These are phyloP conservation scores for Dionaea muscipula DNA, from an alignment of 179 eudicot genomes.

Conservation along the genomic window DNA sequence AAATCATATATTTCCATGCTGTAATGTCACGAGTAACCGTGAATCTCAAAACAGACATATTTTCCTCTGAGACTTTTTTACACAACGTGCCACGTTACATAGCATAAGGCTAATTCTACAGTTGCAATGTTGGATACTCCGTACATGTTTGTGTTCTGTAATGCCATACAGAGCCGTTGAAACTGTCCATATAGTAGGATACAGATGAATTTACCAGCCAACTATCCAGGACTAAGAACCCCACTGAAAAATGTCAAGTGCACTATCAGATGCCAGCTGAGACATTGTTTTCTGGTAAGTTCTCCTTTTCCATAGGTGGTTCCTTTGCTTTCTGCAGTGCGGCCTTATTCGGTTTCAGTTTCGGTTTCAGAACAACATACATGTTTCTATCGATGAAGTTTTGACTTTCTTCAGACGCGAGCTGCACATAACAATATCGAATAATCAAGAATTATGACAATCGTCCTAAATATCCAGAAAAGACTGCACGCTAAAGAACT, in stretches of 20 bases:
- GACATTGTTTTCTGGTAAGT: conserved; percentile 27
- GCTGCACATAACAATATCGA: conserved; percentile 26
- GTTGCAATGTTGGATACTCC: conserved; percentile 1
- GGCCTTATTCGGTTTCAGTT: conserved; percentile 42
- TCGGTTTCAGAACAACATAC: conserved; percentile 52
- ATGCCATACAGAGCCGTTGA: conserved; percentile 21
- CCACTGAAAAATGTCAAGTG: background rate
- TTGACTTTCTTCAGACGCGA: conserved; percentile 64
- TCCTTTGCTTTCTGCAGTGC: conserved; percentile 46
- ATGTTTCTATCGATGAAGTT: conserved; percentile 53
- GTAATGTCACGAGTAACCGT: too few relatives aligned
- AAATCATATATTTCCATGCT: too few relatives aligned
- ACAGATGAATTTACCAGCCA: too few relatives aligned
- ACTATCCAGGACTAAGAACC: background rate
- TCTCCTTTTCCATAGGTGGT: conserved; percentile 43
- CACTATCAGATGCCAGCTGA: conserved; percentile 22
- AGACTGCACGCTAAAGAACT: background rate
- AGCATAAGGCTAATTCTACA: conserved; percentile 14
- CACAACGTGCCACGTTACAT: too few relatives aligned
- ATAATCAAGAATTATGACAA: conserved; percentile 1
- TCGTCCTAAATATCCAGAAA: background rate
- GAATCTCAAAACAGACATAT: too few relatives aligned
- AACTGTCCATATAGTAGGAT: background rate
- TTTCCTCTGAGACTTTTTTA: too few relatives aligned
- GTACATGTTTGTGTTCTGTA: conserved; percentile 15